Base-by-base conservation (phyloP, 345 rosid species). In the Isatis tinctoria region DNA sequence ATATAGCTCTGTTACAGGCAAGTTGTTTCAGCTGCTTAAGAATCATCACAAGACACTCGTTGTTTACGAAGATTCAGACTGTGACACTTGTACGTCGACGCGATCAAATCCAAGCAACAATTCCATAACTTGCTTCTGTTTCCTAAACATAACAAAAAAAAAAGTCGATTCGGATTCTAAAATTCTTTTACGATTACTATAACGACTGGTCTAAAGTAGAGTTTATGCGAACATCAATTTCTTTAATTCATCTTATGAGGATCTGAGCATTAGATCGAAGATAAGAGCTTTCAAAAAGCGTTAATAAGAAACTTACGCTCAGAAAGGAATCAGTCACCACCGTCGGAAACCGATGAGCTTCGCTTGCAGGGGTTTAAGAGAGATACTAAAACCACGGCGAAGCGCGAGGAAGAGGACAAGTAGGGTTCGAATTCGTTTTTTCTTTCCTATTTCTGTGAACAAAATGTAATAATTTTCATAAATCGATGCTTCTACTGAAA, bases 11-110 rank as follows among this genome's bases (percentile, higher is more conserved):
- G 2, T 74, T 67, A 74, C 78, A 67, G 18, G 60, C 9, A 26
- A 60, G 18, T 11, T 49, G 73, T 60, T 74, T 67, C 28, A 74
- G 56, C 61, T 74, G 73, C 9, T 49, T 74, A 45, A 48, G 36
- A 67, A 48, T 9, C 78, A 74, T 74, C 47, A 74, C 68, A 14
- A 37, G 28, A 59, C 52, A 6, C 16, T 11, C n/a, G 10, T 26
- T 5, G 30, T 48, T 65, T 35, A 33, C 16, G 43, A 65, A 45
- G 56, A 57, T 9, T 16, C 35, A 58, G 35, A 62, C 43, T 35
- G 20, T 30, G 53, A 53, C 27, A 53, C 36, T 52, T 53, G 27
- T 56, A 64, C 18, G 35, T 64, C 57, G 33, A 16, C 37, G 63
- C 4, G 43, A 60, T 60, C 75, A 26, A 36, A 27, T 26, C 32